phyloP scores from a whole-genome alignment of 31 red algal genomes.

The Porphyra umbilicalis region DNA sequence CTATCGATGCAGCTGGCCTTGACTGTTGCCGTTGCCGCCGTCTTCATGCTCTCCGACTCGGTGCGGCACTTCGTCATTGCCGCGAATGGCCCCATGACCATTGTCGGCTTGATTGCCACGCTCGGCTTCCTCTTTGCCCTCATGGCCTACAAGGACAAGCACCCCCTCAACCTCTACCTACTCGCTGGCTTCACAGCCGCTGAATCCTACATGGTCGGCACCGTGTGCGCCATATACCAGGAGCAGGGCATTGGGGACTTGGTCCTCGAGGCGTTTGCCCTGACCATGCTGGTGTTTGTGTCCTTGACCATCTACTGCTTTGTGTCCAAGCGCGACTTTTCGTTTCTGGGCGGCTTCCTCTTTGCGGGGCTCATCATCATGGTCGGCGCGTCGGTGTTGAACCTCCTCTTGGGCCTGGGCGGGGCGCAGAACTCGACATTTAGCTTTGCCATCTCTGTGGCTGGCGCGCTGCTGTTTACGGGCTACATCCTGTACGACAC shows the following conservation, averaged over 20 bases:
- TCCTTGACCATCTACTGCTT: slow-evolving; percentile 83
- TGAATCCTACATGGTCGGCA: slow-evolving; percentile 60
- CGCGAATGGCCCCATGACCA: slow-evolving; percentile 19
- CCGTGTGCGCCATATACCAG: slow-evolving; percentile 72
- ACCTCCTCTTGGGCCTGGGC: slow-evolving; percentile 66
- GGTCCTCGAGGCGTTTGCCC: slow-evolving; percentile 69
- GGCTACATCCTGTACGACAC: slow-evolving; percentile 97
- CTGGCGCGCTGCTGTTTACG: slow-evolving; percentile 67
- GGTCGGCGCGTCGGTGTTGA: slow-evolving; percentile 57
- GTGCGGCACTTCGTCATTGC: slow-evolving; percentile 36
- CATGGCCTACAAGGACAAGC: slow-evolving; percentile 47
- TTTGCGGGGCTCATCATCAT: slow-evolving; percentile 65
- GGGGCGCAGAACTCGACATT: slow-evolving; percentile 47
- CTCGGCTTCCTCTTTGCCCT: slow-evolving; percentile 65
- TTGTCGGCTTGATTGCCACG: slow-evolving; percentile 60
- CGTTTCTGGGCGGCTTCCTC: slow-evolving; percentile 90
- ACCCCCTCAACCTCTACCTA: slow-evolving; percentile 66
- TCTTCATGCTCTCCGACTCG: slow-evolving; percentile 74
- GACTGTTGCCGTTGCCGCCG: slow-evolving; percentile 50
- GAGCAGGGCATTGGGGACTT: slow-evolving; percentile 49
- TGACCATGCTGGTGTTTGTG: slow-evolving; percentile 72
- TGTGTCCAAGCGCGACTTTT: slow-evolving; percentile 83
- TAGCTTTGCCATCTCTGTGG: slow-evolving; percentile 64
- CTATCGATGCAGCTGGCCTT: slow-evolving; percentile 74
- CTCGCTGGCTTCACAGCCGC: slow-evolving; percentile 52